Conservation (phyloP, 768 basidiomycete species). For the Russula olivacea region DNA sequence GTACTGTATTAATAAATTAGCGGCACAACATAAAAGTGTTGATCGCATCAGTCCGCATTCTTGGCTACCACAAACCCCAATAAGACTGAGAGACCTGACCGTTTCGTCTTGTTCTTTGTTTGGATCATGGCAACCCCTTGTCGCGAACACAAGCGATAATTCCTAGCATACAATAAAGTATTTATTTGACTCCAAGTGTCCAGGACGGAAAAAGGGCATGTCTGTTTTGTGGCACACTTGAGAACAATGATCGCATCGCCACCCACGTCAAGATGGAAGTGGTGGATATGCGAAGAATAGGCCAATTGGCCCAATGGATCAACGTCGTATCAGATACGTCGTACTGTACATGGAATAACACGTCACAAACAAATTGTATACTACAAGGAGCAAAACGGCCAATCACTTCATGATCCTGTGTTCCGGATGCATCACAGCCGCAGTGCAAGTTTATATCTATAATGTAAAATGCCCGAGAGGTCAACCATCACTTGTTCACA, state of each 20-base stretch:
- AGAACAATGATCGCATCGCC: neutral
- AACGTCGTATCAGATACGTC: too few relatives aligned
- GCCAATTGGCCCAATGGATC: neutral
- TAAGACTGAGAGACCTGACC: neutral
- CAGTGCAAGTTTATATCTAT: neutral
- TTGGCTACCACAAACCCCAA: neutral
- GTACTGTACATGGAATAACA: neutral
- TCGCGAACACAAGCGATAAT: neutral
- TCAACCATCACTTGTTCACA: slow-evolving; percentile 27
- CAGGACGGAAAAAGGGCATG: neutral
- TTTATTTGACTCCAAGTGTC: neutral
- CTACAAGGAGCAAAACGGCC: neutral
- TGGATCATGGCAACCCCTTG: neutral
- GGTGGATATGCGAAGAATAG: neutral
- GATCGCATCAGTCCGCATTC: neutral
- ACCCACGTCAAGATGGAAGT: neutral
- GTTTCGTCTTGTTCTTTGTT: neutral
- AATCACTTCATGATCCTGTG: neutral
- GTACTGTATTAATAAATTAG: neutral
- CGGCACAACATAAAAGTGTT: neutral
- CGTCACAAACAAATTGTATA: neutral
- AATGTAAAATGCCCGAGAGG: neutral
- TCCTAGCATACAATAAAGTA: neutral
- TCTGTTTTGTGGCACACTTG: neutral
- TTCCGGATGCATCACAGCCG: neutral